Base-by-base conservation (phyloP, 139 green algal genomes). In the Zygnema circumcarinatum region DNA sequence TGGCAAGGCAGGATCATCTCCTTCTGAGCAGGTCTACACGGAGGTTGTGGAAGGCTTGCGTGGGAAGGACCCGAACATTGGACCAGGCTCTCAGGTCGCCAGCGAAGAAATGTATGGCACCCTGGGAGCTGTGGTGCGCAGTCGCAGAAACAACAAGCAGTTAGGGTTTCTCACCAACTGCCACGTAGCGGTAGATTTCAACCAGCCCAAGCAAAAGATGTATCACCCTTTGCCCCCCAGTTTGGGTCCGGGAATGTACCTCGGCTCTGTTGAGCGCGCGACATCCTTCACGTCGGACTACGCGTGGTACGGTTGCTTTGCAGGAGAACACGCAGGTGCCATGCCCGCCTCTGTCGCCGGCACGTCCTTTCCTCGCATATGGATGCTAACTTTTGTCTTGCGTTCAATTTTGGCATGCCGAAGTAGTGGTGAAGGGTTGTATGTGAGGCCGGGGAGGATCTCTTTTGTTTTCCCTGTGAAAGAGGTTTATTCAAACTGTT, bases 121-220 rank as follows among this genome's bases (percentile, higher is more conserved):
- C 2, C 33, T 86, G 33, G 80, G 80, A 35, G 80, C 80, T 7
- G 32, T 86, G 35, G 80, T 86, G 35, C 33, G 33, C 62, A 81
- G 80, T 2, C 54, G 74, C 39, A 35, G 31, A 21, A 40, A 81
- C 39, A n/a, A 22, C 16, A 76, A 3, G 29, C 36, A 16, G 7
- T 53, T 86, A 79, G 80, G 80, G 54, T 86, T 86, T 47, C 54
- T 86, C 25, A 86, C 80, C 21, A 86, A 86, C 80, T 31, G 80
- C 31, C 80, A 86, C 80, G 80, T 86, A 67, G 54, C 54, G 32
- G 80, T 86, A 11, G 80, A 86, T 25, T 81, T 86, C 38, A 67
- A 80, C 54, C 80, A 86, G 54, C 80, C 80, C 36, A 35, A 32
- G 54, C 80, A 86, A 67, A 79, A 80, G n/a, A 40, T 86, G 80